phyloP scores from a whole-genome alignment of 2,329 filamentous ascomycete species.

The Beauveria scarabaeidicola region DNA sequence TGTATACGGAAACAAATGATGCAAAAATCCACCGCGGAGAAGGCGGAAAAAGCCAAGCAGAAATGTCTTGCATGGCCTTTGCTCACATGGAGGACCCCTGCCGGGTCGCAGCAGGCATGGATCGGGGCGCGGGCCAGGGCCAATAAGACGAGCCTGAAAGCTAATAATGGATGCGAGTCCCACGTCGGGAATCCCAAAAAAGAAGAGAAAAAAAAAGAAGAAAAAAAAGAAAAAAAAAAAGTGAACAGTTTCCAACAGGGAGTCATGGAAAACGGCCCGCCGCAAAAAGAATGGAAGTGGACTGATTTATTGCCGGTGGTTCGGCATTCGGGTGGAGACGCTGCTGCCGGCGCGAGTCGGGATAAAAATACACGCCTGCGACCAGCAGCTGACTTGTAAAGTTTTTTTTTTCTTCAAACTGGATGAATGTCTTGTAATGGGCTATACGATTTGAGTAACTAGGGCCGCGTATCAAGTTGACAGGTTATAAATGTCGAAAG shows the following conservation, averaged over 20 bases:
- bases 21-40: neutral
- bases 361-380: too few relatives aligned
- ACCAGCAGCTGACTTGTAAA: neutral
- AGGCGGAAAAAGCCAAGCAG: neutral
- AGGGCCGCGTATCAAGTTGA: too few relatives aligned
- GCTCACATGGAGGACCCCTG: neutral
- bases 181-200: too few relatives aligned
- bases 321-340: neutral
- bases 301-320: neutral
- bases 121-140: too few relatives aligned
- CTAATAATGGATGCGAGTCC: neutral
- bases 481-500: neutral
- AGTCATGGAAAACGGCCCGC: neutral
- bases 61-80: neutral
- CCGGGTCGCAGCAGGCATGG: too few relatives aligned
- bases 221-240: neutral
- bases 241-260: neutral
- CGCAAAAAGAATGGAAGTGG: neutral
- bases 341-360: constrained; percentile 1
- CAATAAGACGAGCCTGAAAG: neutral
- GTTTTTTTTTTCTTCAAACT: neutral
- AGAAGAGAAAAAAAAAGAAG: neutral
- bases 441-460: too few relatives aligned
- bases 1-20: neutral
- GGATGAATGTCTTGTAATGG: neutral